Evolutionary conservation across 441 rosid species (phyloP).

Genomic region (Populus hybrid): DNA sequence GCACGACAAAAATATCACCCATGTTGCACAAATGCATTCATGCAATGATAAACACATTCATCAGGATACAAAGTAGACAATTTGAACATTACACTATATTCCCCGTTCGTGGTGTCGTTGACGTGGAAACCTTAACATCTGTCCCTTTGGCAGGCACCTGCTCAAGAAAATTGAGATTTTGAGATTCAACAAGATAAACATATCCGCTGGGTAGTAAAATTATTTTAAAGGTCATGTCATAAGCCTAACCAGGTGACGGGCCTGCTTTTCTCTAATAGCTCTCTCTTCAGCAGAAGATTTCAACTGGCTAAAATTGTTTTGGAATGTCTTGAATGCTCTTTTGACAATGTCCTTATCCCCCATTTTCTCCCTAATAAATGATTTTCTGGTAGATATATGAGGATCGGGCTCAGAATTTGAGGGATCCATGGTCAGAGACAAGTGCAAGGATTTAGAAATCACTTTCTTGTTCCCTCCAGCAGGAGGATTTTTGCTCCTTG

Average conservation of each 20-base stretch:
- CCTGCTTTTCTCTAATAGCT: slow-evolving; percentile 56
- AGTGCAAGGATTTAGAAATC: slow-evolving; percentile 71
- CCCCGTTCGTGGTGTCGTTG: slow-evolving; percentile 41
- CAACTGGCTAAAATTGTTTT: slow-evolving; percentile 46
- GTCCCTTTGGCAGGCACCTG: slow-evolving; percentile 50
- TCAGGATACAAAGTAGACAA: slow-evolving; percentile 14
- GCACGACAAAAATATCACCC: background rate
- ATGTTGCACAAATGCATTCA: slow-evolving; percentile 2
- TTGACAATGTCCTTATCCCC: slow-evolving; percentile 93
- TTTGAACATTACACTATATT: slow-evolving; percentile 58
- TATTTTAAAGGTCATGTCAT: slow-evolving; percentile 1
- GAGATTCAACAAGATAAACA: background rate
- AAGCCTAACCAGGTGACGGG: slow-evolving; percentile 20
- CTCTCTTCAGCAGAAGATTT: slow-evolving; percentile 41
- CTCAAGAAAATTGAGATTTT: slow-evolving; percentile 17
- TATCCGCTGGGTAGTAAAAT: slow-evolving; percentile 2
- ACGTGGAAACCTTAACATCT: slow-evolving; percentile 38
- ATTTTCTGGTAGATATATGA: slow-evolving; percentile 44
- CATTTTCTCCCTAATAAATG: slow-evolving; percentile 92
- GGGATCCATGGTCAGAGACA: slow-evolving; percentile 54
- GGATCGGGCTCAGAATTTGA: slow-evolving; percentile 41
- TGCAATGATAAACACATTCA: slow-evolving; percentile 3
- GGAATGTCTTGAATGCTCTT: slow-evolving; percentile 87
- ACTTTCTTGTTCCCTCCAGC: slow-evolving; percentile 50
- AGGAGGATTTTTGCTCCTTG: slow-evolving; percentile 34